phyloP scores from a whole-genome alignment of 2,329 filamentous ascomycete species.

The Boeremia exigua region DNA sequence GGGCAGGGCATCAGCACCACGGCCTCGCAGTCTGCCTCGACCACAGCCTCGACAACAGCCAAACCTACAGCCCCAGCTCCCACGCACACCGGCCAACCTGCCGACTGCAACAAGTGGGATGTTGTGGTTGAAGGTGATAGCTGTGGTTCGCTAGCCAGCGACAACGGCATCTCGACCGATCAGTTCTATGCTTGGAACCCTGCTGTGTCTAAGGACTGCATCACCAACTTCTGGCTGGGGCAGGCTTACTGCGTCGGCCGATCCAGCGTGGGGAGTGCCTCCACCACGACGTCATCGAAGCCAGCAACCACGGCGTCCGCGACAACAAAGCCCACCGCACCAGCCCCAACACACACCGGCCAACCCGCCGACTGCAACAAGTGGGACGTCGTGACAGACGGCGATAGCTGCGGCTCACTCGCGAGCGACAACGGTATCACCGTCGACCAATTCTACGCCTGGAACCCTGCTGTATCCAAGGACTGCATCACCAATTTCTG shows the following conservation, averaged over 20 bases:
- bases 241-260: background rate
- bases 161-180: background rate
- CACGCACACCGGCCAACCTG: background rate
- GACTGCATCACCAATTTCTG: no score
- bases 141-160: background rate
- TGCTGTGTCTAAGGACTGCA: conserved; percentile 1
- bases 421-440: conserved; percentile 1
- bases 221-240: background rate
- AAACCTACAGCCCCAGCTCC: background rate
- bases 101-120: conserved; percentile 5
- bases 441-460: conserved; percentile 3
- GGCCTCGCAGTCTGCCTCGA: no score
- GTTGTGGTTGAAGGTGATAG: background rate
- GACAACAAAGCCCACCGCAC: background rate
- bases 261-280: background rate
- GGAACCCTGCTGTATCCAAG: conserved; percentile 10
- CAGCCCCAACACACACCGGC: background rate
- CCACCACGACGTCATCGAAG: no score
- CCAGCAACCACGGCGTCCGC: background rate
- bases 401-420: background rate
- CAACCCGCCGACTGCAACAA: background rate
- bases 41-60: background rate
- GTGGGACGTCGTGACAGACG: background rate
- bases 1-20: no score
- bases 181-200: conserved; percentile 7